Percentiles rank a stretch among this genome's conserved stretches.
These are phyloP conservation scores for Solanum hybrid DNA, from an alignment of 305 asterid genomes.

Conservation along the genomic window DNA sequence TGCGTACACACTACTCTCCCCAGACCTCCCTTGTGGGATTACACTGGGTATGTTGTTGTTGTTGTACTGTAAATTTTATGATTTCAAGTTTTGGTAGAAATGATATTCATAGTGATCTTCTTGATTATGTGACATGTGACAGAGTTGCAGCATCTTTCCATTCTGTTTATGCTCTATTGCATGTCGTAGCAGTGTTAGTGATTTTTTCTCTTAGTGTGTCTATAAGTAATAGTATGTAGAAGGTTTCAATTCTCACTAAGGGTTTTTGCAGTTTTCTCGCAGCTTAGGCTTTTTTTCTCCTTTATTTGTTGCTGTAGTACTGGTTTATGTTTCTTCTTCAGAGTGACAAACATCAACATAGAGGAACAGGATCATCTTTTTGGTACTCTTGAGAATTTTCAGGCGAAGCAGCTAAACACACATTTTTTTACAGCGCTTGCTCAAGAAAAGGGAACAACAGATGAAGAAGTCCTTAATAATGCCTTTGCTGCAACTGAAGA, in stretches of 20 bases:
- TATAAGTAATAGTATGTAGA: background rate
- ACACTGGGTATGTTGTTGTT: background rate
- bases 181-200: background rate
- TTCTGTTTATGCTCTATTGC: background rate
- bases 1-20: background rate
- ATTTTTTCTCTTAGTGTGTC: background rate
- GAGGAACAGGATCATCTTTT: background rate
- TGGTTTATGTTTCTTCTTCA: background rate
- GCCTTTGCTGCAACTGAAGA: constrained; percentile 38
- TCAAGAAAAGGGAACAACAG: constrained; percentile 39
- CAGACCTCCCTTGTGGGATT: background rate
- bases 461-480: constrained; percentile 32
- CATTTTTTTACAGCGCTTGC: constrained; percentile 40
- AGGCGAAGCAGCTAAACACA: background rate
- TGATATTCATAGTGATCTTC: background rate
- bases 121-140: background rate
- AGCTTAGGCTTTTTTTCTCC: background rate
- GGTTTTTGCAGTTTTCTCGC: background rate
- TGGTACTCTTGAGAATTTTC: background rate
- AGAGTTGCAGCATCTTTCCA: background rate
- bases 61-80: background rate
- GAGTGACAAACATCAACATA: background rate
- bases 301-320: background rate
- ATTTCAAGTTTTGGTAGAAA: background rate
- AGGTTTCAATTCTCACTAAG: background rate